These are phyloP conservation scores for Penicillium taxi DNA, from an alignment of 495 filamentous ascomycete species.

Conservation along the genomic window DNA sequence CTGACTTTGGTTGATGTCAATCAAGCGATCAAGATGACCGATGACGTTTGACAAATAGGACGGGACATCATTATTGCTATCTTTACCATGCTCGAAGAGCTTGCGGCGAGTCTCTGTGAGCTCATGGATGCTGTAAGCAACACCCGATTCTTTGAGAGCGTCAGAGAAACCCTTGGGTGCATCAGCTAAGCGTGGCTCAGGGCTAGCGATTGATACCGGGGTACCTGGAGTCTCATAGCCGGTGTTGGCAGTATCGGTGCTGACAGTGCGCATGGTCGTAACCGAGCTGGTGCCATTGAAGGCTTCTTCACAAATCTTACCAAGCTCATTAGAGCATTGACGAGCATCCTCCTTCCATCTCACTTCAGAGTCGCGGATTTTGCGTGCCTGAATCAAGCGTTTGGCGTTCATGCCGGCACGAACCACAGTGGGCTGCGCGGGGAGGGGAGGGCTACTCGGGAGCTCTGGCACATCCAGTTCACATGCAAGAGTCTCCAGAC, in stretches of 20 bases:
- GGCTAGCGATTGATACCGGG: slow-evolving; percentile 36
- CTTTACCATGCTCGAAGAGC: slow-evolving; percentile 40
- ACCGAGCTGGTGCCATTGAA: slow-evolving; percentile 71
- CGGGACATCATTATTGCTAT: slow-evolving; percentile 30
- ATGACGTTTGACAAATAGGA: slow-evolving; percentile 52
- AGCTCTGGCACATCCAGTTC: slow-evolving; percentile 13
- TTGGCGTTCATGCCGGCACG: slow-evolving; percentile 22
- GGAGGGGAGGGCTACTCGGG: slow-evolving; percentile 31
- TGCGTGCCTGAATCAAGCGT: slow-evolving; percentile 27
- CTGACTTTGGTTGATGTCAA: slow-evolving; percentile 35
- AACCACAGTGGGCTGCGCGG: slow-evolving; percentile 34
- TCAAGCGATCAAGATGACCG: slow-evolving; percentile 53
- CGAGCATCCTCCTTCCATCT: slow-evolving; percentile 55
- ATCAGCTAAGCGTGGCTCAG: slow-evolving; percentile 13
- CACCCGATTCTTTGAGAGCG: slow-evolving; percentile 6
- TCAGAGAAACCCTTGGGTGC: not conserved
- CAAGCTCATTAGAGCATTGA: slow-evolving; percentile 58
- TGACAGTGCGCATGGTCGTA: slow-evolving; percentile 38
- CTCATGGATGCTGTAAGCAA: slow-evolving; percentile 43
- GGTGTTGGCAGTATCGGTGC: slow-evolving; percentile 36
- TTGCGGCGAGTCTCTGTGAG: slow-evolving; percentile 50
- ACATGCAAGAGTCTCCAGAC: slow-evolving; percentile 19
- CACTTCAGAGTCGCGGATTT: slow-evolving; percentile 35
- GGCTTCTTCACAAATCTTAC: slow-evolving; percentile 67
- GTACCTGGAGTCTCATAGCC: slow-evolving; percentile 47